phyloP scores from a whole-genome alignment of 2,329 filamentous ascomycete genomes.

The Fusarium sp. region DNA sequence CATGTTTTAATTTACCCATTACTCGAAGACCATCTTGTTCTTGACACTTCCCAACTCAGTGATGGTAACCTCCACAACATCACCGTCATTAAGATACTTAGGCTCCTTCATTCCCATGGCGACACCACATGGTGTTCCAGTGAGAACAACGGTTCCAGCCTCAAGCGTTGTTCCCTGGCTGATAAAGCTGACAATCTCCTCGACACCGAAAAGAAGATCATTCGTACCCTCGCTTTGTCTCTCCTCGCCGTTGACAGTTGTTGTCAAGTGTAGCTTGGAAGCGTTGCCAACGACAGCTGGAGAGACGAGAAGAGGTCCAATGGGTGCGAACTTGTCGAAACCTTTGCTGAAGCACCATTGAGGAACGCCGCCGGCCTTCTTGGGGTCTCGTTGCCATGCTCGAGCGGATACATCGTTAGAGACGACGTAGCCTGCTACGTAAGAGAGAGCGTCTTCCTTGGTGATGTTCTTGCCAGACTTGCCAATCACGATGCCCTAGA shows the following conservation, averaged over 20 bases:
- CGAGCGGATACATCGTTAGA: constrained; percentile 67
- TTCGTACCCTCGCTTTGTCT: constrained; percentile 60
- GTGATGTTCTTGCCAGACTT: constrained; percentile 62
- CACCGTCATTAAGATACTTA: constrained; percentile 55
- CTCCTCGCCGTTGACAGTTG: constrained; percentile 60
- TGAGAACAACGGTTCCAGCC: constrained; percentile 61
- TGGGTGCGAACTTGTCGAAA: constrained; percentile 64
- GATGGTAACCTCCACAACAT: constrained; percentile 57
- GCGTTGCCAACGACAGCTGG: constrained; percentile 46
- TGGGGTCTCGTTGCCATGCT: constrained; percentile 63
- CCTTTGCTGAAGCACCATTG: constrained; percentile 69
- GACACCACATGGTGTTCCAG: constrained; percentile 60
- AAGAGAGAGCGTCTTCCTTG: constrained; percentile 54
- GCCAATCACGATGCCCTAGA: constrained; percentile 61
- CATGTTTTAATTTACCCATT: background rate
- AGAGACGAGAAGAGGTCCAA: constrained; percentile 59
- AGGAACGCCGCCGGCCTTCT: constrained; percentile 49
- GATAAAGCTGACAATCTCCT: constrained; percentile 57
- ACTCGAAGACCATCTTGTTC: constrained; percentile 54
- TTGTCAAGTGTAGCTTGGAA: constrained; percentile 46
- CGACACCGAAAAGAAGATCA: constrained; percentile 62
- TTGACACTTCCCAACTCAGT: constrained; percentile 47
- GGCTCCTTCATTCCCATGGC: constrained; percentile 58
- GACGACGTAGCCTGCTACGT: constrained; percentile 58
- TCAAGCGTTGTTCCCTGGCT: constrained; percentile 62